Conservation (phyloP, 306 rosid species). For the Alnus glutinosa region DNA sequence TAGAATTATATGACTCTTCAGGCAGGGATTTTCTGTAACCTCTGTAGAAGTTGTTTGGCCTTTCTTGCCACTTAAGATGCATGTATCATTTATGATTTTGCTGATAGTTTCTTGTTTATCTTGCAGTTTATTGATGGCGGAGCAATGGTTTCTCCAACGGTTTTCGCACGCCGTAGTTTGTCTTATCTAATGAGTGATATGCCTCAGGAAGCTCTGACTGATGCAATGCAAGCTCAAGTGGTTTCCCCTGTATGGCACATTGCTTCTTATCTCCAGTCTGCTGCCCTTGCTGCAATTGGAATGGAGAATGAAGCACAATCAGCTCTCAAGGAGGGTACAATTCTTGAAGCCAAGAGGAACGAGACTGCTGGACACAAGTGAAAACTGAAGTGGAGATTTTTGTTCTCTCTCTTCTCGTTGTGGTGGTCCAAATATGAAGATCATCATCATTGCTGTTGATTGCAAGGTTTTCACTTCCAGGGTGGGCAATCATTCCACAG, state of each 20-base stretch:
- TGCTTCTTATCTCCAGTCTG: conserved; percentile 86
- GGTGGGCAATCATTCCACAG: not conserved
- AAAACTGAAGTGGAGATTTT: conserved; percentile 35
- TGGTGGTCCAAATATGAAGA: not conserved
- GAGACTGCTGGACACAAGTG: conserved; percentile 48
- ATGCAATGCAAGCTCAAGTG: conserved; percentile 76
- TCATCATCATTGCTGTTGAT: not conserved
- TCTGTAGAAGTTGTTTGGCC: not conserved
- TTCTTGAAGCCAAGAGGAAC: conserved; percentile 63
- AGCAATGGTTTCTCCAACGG: conserved; percentile 79
- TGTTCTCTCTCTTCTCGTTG: not conserved
- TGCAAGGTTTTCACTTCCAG: not conserved
- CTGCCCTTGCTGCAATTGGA: conserved; percentile 53
- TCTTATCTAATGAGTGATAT: conserved; percentile 68
- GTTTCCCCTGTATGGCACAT: conserved; percentile 73
- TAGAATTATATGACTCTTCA: not conserved
- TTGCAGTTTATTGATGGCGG: conserved; percentile 69
- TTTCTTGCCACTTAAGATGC: not conserved
- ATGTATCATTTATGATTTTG: not conserved
- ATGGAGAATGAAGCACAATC: conserved; percentile 67
- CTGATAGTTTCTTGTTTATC: conserved; percentile 18
- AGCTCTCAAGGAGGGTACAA: conserved; percentile 68
- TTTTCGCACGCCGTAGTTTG: conserved; percentile 66
- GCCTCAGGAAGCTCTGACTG: conserved; percentile 65
- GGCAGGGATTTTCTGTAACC: conserved; percentile 6